Evolutionary conservation across 2,329 filamentous ascomycete species (phyloP), one percentile per base, ranked within the genome.

Genomic region (Cladophialophora immunda): DNA sequence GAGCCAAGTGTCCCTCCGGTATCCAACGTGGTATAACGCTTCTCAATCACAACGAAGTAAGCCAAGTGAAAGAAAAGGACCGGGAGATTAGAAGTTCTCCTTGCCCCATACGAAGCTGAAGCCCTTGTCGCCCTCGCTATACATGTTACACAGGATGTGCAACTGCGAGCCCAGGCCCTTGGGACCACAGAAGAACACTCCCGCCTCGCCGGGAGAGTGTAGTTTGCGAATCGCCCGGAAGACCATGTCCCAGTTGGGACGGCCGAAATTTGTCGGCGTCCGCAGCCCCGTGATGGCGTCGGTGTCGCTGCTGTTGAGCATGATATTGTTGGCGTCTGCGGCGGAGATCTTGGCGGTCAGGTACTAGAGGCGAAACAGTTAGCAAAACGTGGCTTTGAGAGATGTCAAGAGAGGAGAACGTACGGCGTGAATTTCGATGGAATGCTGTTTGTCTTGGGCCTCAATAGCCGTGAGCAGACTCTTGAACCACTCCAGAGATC

Each of bases 201-300:
- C 90, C 1, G 89, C 89, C 79, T 92, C 90, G 55, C 87, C 87
- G 1, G 90, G 90, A 4, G 84, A 82, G 76, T 93, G 90, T 70
- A 95, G 87, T 80, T 93, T 93, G 74, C 92, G 84, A 76, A 96
- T 92, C 62, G 90, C 90, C 70, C 91, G 87, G 82, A 95, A 95
- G 74, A 96, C 92, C 87, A 92, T 92, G 76, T 95, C 91, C 92
- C 92, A 95, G 80, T 95, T 94, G 17, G 92, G 92, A 27, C 92
- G 85, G 62, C 92, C 92, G 76, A 95, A 93, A 81, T 93, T 95
- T 52, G 92, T 95, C 22, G 92, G 92, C 62, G 91, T 90, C 57
- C 91, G 86, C 32, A 95, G 85, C 62, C 92, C 92, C 0, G 92
- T 95, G 76, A 95, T 94, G 74, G 92, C 89, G 77, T 95, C 92